phyloP scores from a whole-genome alignment of 768 basidiomycete species.

The Paxillus rubicundulus region DNA sequence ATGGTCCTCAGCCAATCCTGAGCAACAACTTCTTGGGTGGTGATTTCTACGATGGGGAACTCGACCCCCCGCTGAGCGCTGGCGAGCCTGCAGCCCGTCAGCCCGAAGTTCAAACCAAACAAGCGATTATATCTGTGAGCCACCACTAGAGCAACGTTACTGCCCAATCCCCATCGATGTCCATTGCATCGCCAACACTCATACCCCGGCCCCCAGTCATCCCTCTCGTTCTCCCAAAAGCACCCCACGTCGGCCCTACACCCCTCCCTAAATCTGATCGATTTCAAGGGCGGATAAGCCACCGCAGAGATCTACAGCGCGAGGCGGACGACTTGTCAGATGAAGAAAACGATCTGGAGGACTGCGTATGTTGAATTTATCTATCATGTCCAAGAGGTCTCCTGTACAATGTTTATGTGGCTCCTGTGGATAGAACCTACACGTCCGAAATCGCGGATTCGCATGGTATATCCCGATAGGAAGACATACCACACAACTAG shows the following conservation, averaged over 20 bases:
- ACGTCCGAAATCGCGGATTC: constrained; percentile 64
- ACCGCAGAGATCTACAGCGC: constrained; percentile 40
- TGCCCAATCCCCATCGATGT: constrained; percentile 51
- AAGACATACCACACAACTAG: constrained; percentile 66
- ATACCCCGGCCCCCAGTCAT: constrained; percentile 61
- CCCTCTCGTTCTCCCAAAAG: constrained; percentile 63
- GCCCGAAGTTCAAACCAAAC: too few relatives aligned
- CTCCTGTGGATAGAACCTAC: constrained; percentile 43
- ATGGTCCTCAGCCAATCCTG: too few relatives aligned
- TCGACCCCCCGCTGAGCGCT: too few relatives aligned
- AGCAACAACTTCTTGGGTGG: too few relatives aligned
- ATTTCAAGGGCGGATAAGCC: constrained; percentile 10
- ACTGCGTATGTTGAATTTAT: constrained; percentile 46
- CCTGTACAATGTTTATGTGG: background rate
- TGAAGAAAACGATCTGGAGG: constrained; percentile 80
- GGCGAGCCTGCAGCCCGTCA: too few relatives aligned
- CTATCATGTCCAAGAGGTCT: background rate
- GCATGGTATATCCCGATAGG: constrained; percentile 73
- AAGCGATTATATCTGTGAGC: too few relatives aligned
- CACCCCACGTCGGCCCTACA: constrained; percentile 62
- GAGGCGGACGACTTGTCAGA: constrained; percentile 86
- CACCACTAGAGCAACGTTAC: too few relatives aligned
- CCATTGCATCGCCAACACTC: constrained; percentile 67
- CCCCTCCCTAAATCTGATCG: constrained; percentile 50
- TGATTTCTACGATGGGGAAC: too few relatives aligned